Percentiles rank a stretch among this genome's conserved stretches.
phyloP scores from a whole-genome alignment of 495 filamentous ascomycete genomes.

The Neurospora sp. region DNA sequence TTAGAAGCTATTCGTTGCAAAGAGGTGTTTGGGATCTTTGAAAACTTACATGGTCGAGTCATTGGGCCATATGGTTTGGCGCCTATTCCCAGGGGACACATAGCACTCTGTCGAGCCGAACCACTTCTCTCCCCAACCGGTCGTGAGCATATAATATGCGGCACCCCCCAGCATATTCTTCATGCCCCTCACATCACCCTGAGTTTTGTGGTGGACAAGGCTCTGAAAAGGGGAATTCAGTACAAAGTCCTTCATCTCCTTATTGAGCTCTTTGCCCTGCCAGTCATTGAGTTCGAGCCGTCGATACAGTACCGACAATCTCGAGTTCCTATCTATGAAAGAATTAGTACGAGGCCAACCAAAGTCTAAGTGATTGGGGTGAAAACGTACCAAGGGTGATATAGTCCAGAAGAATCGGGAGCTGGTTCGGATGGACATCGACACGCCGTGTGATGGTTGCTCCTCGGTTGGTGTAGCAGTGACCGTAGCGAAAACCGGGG shows the following conservation, averaged over 20 bases:
- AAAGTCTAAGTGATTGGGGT: neutral
- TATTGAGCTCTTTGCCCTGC: conserved; percentile 1
- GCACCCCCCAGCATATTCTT: neutral
- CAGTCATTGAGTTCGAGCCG: neutral
- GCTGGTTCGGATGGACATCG: neutral
- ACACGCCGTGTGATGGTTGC: neutral
- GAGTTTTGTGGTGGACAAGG: neutral
- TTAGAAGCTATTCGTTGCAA: neutral
- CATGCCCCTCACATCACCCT: neutral
- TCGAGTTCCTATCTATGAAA: neutral
- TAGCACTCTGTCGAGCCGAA: conserved; percentile 1
- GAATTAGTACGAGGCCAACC: neutral
- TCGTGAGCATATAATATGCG: neutral
- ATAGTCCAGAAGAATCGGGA: neutral
- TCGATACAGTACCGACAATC: neutral
- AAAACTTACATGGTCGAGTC: conserved; percentile 1
- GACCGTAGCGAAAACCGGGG: neutral
- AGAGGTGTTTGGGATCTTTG: neutral
- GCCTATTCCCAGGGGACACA: neutral
- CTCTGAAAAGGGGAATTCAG: neutral
- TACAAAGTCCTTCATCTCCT: neutral
- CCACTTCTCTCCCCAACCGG: conserved; percentile 2
- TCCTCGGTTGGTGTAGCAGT: neutral
- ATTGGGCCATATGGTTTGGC: neutral
- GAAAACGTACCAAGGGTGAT: neutral